phyloP scores from a whole-genome alignment of 805 yeast genomes.

The Candida krabiensis region DNA sequence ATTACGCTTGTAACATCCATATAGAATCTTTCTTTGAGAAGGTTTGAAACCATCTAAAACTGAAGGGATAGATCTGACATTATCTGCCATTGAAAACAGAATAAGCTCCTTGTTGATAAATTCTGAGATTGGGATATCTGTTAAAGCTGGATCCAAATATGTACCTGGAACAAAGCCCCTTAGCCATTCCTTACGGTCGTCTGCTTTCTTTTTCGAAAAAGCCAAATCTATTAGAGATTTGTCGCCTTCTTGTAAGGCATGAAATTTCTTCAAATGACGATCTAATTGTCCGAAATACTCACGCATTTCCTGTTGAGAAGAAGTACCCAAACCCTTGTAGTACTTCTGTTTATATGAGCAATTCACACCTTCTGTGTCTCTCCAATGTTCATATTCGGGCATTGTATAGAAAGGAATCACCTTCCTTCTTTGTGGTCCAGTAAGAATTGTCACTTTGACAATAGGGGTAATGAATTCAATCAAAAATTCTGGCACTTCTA shows the following conservation, averaged over 20 bases:
- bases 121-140: conserved; percentile 83
- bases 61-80: conserved; percentile 91
- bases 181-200: conserved; percentile 96
- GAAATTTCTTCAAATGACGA: conserved; percentile 82
- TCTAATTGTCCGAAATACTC: conserved; percentile 86
- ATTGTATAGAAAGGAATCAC: conserved; percentile 81
- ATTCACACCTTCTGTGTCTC: conserved; percentile 72
- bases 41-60: conserved; percentile 95
- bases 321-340: conserved; percentile 98
- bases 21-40: conserved; percentile 92
- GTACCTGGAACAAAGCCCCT: conserved; percentile 92
- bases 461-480: conserved; percentile 96
- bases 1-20: conserved; percentile 82
- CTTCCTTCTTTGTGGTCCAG: conserved; percentile 52
- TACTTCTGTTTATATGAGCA: conserved; percentile 91
- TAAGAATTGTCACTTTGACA: conserved; percentile 79
- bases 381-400: conserved; percentile 96
- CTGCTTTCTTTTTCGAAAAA: conserved; percentile 92
- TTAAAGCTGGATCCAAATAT: conserved; percentile 74
- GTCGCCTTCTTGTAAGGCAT: conserved; percentile 77
- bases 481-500: conserved; percentile 87
- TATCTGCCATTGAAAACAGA: conserved; percentile 94
- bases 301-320: conserved; percentile 76
- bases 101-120: conserved; percentile 95
- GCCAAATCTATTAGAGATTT: conserved; percentile 82